Conservation (phyloP, 2,329 filamentous ascomycete genomes). For the Epichloe glyceriae region DNA sequence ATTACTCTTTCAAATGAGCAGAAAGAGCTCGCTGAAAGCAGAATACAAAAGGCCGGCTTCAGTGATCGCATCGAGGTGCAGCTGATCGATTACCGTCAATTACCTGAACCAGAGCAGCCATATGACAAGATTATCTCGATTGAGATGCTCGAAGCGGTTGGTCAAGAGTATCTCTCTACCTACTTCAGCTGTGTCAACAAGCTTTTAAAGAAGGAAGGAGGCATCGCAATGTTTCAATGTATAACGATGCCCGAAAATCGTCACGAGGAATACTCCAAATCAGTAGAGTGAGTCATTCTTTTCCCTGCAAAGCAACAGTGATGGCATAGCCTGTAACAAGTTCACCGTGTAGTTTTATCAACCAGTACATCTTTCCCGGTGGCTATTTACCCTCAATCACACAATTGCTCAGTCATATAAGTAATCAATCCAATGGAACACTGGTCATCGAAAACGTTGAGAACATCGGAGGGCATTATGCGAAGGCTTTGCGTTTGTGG, state of each 20-base stretch:
- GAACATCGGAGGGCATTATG: conserved; percentile 64
- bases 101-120: conserved; percentile 36
- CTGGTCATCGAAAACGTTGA: conserved; percentile 55
- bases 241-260: conserved; percentile 63
- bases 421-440: conserved; percentile 43
- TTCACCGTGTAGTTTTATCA: conserved; percentile 43
- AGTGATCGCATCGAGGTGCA: conserved; percentile 48
- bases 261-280: conserved; percentile 51
- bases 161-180: conserved; percentile 50
- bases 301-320: not conserved
- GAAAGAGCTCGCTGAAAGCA: conserved; percentile 51
- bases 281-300: conserved; percentile 40
- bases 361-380: conserved; percentile 68
- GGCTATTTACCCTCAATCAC: conserved; percentile 51
- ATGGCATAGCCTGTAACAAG: conserved; percentile 1
- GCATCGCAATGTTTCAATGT: conserved; percentile 60
- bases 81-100: conserved; percentile 54
- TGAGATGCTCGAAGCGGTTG: conserved; percentile 68
- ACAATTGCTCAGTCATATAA: conserved; percentile 46
- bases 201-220: conserved; percentile 51
- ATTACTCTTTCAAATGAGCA: conserved; percentile 58
- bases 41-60: conserved; percentile 49
- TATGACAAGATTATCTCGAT: conserved; percentile 66
- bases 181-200: conserved; percentile 55
- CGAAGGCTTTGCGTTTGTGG: conserved; percentile 57